Base-by-base conservation (phyloP, 306 rosid species). In the Hippophae gyantsensis region DNA sequence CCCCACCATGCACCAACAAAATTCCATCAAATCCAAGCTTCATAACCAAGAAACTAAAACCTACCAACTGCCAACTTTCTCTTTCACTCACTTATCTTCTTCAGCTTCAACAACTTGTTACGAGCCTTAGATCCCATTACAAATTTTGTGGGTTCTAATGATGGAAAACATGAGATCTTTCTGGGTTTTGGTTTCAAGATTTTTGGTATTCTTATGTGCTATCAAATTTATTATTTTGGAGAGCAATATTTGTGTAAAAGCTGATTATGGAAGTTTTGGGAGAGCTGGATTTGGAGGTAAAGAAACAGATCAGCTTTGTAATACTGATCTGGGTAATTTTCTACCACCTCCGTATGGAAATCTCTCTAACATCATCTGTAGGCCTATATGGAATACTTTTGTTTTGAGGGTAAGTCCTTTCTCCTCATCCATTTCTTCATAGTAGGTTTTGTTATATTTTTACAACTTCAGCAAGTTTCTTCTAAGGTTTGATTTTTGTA, bases 291-390 rank as follows among this genome's bases (percentile, higher is more conserved):
- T 43, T 18, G 50, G 56, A 23, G 78, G 66, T 48, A 56, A 58
- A 47, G 66, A 68, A 46, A 52, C 81, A 52, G 75, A 78, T 1
- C 32, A 32, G 69, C 73, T 72, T 52, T 70, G 85, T 48, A 74
- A 68, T 48, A 80, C 81, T 57, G 88, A 88, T 67, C 70, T 82
- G 65, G 81, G 75, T 51, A 70, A 65, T 67, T 92, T 88, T 60
- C 94, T 92, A 55, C 99, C 86, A 9, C 88, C 99, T 27, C 99
- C 99, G 0, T 92, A 74, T 72, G 78, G 77, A 51, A 92, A 92
- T 58, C 62, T 84, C 63, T 65, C 99, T 52, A 58, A 75, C 58
- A 64, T 78, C 49, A 61, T 75, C 47, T 92, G 99, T 71, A 88
- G 60, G 71, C 95, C 97, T 52, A 74, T 92, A 9, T 92, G 99